phyloP scores from a whole-genome alignment of 768 basidiomycete genomes.

The Tulasnella sp. region DNA sequence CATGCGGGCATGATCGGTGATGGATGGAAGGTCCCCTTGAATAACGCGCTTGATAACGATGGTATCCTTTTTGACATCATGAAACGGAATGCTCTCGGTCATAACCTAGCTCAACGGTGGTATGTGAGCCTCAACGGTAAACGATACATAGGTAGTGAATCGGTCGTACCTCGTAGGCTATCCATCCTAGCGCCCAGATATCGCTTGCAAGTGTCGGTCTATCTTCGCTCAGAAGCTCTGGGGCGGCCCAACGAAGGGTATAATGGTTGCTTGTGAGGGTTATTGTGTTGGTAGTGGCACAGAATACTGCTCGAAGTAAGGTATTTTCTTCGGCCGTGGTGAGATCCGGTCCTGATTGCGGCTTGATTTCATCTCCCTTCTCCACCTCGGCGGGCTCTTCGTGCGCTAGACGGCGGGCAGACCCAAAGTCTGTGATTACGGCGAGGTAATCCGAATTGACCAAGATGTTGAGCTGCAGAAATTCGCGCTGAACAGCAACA shows the following conservation, averaged over 20 bases:
- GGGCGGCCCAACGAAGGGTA: background rate
- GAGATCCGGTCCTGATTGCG: background rate
- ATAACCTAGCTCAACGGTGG: background rate
- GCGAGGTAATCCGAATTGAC: background rate
- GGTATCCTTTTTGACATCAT: background rate
- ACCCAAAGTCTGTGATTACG: background rate
- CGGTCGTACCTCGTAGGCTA: background rate
- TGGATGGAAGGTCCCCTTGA: background rate
- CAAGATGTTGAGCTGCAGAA: background rate
- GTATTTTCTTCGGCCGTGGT: background rate
- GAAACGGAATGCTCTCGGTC: background rate
- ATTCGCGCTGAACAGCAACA: background rate
- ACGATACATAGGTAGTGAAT: background rate
- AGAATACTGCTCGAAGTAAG: no score
- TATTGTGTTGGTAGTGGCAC: background rate
- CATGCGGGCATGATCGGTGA: background rate
- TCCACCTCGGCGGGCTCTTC: background rate
- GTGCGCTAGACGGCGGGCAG: background rate
- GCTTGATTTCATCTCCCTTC: background rate
- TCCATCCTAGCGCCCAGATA: background rate
- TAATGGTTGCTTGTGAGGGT: background rate
- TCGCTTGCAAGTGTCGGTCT: background rate
- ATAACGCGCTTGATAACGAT: background rate
- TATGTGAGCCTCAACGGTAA: background rate
- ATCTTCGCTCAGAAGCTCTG: background rate